These are phyloP conservation scores for Stemphylium lycopersici DNA, from an alignment of 2,329 filamentous ascomycete genomes.

Conservation along the genomic window DNA sequence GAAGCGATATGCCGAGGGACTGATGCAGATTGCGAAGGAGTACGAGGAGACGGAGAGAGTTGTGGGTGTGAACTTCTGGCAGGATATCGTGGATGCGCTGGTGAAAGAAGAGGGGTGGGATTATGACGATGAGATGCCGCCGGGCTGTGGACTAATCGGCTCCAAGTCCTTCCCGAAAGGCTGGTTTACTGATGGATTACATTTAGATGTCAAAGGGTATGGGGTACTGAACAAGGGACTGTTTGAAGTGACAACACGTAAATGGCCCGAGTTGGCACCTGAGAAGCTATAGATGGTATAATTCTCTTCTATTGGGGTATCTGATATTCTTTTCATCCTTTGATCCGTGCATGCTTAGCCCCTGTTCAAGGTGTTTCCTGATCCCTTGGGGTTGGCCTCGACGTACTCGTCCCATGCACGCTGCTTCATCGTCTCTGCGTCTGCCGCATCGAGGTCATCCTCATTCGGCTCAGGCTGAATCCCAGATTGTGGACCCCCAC, in stretches of 20 bases:
- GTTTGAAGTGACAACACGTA: constrained; percentile 26
- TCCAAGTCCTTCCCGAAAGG: constrained; percentile 40
- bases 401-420: constrained; percentile 93
- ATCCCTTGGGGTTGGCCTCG: constrained; percentile 85
- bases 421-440: constrained; percentile 91
- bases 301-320: constrained; percentile 17
- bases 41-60: constrained; percentile 44
- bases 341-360: constrained; percentile 52
- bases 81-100: constrained; percentile 30
- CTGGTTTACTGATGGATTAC: constrained; percentile 49
- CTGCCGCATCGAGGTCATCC: constrained; percentile 85
- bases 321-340: constrained; percentile 1
- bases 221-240: constrained; percentile 33
- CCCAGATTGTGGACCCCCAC: constrained; percentile 78
- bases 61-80: constrained; percentile 46
- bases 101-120: constrained; percentile 32
- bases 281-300: constrained; percentile 19
- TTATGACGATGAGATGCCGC: constrained; percentile 41
- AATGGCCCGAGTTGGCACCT: constrained; percentile 42
- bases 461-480: constrained; percentile 78
- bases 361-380: constrained; percentile 83
- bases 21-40: constrained; percentile 45
- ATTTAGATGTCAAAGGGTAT: constrained; percentile 44
- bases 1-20: constrained; percentile 46
- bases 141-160: constrained; percentile 44